Evolutionary conservation across 2,329 filamentous ascomycete species (phyloP).

Genomic region (Xylaria sp.): DNA sequence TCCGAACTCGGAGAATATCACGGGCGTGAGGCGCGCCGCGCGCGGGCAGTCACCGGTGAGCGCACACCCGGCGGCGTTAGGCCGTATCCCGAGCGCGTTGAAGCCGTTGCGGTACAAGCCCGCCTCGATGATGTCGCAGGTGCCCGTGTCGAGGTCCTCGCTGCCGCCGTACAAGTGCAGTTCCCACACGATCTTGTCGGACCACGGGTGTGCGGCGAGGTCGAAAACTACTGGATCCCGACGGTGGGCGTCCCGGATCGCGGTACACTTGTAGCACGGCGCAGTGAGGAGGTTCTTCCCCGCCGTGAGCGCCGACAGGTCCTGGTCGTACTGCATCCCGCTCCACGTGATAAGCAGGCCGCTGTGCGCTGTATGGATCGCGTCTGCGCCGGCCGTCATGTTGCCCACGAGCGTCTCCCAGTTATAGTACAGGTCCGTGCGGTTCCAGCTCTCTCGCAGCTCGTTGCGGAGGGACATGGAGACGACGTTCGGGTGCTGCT

Average conservation of each 20-base stretch:
- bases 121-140: slow-evolving; percentile 60
- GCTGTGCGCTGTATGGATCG: slow-evolving; percentile 58
- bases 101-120: slow-evolving; percentile 62
- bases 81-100: slow-evolving; percentile 57
- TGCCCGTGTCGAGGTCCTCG: slow-evolving; percentile 58
- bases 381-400: slow-evolving; percentile 55
- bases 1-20: slow-evolving; percentile 61
- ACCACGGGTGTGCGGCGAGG: slow-evolving; percentile 57
- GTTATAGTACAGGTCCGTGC: slow-evolving; percentile 55
- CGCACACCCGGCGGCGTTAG: slow-evolving; percentile 56
- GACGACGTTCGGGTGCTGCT: slow-evolving; percentile 54
- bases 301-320: slow-evolving; percentile 56
- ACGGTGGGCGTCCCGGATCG: slow-evolving; percentile 56
- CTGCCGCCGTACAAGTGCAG: slow-evolving; percentile 57
- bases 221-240: slow-evolving; percentile 59
- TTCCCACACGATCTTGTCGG: slow-evolving; percentile 60
- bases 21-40: slow-evolving; percentile 57
- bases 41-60: slow-evolving; percentile 53
- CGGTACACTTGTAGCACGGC: slow-evolving; percentile 56
- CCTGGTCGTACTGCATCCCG: slow-evolving; percentile 61
- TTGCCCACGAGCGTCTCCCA: slow-evolving; percentile 60
- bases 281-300: slow-evolving; percentile 55
- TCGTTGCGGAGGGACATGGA: slow-evolving; percentile 57
- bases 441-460: slow-evolving; percentile 53
- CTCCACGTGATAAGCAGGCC: slow-evolving; percentile 61